Percentiles rank a stretch among this genome's conserved stretches.
Evolutionary conservation across 495 filamentous ascomycete species (phyloP).

Genomic region (Neurospora sp.): DNA sequence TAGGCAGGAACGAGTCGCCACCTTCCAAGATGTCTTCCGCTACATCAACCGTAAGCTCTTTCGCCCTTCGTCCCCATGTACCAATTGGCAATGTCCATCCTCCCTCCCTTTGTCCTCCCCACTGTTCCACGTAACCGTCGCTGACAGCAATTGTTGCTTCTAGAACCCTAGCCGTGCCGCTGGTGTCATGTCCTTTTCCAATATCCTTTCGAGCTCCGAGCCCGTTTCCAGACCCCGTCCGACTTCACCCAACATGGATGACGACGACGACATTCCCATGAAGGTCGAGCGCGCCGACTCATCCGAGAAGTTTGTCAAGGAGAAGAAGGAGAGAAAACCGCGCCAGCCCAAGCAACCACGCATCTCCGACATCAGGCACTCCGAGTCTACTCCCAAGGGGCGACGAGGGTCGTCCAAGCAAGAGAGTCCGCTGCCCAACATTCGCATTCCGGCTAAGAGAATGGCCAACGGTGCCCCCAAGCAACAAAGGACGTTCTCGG

Average conservation of each 20-base stretch:
- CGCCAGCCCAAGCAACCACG: constrained; percentile 35
- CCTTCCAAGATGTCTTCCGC: constrained; percentile 16
- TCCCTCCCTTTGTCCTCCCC: neutral
- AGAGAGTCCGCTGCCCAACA: constrained; percentile 35
- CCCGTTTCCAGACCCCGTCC: constrained; percentile 41
- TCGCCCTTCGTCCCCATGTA: constrained; percentile 6
- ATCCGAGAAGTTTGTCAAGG: constrained; percentile 14
- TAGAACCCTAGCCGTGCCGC: constrained; percentile 57
- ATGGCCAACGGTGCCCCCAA: constrained; percentile 41
- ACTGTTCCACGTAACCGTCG: neutral
- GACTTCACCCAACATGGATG: constrained; percentile 23
- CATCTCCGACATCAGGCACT: constrained; percentile 28
- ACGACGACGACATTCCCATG: constrained; percentile 14
- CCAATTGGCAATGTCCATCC: neutral
- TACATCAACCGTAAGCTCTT: constrained; percentile 29
- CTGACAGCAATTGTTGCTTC: constrained; percentile 11
- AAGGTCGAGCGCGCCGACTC: constrained; percentile 3
- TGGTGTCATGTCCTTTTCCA: constrained; percentile 86
- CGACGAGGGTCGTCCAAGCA: constrained; percentile 31
- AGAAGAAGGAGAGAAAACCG: constrained; percentile 23
- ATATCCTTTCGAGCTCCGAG: constrained; percentile 72
- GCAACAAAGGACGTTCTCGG: constrained; percentile 40
- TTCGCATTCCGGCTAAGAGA: constrained; percentile 38
- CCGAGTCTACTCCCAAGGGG: constrained; percentile 29
- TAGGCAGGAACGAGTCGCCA: constrained; percentile 37